Conservation (phyloP, 2,329 filamentous ascomycete genomes). For the Nigrograna mackinnonii region DNA sequence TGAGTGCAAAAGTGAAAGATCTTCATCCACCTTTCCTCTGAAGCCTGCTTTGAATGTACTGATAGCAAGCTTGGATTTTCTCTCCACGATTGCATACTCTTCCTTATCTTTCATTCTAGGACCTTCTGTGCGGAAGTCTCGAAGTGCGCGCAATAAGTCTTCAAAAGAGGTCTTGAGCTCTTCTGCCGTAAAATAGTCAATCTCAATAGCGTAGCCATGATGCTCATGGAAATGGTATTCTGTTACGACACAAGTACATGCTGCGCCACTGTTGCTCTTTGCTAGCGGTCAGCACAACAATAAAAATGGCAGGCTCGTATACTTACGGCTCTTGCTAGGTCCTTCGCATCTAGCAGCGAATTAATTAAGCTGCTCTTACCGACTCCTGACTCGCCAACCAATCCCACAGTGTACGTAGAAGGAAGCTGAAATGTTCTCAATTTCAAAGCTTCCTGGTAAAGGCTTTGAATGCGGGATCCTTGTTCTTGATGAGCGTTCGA, state of each 20-base stretch:
- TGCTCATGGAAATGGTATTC: constrained; percentile 48
- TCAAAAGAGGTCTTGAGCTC: constrained; percentile 36
- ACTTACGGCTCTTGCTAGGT: constrained; percentile 50
- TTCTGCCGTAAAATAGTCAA: constrained; percentile 22
- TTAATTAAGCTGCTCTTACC: constrained; percentile 57
- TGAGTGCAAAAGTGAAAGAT: constrained; percentile 10
- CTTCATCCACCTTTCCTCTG: constrained; percentile 6
- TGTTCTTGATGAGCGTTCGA: constrained; percentile 39
- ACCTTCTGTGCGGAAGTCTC: constrained; percentile 31
- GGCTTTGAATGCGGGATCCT: constrained; percentile 43
- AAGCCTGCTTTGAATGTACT: constrained; percentile 21
- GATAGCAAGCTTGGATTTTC: constrained; percentile 35
- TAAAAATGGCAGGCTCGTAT: too few relatives aligned
- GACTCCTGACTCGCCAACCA: constrained; percentile 55
- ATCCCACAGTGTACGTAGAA: constrained; percentile 47
- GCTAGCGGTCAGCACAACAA: too few relatives aligned
- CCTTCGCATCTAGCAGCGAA: constrained; percentile 47
- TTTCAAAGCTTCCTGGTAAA: constrained; percentile 35
- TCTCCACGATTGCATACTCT: constrained; percentile 15
- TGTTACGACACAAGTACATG: constrained; percentile 54
- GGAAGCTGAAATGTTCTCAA: constrained; percentile 45
- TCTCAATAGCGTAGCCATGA: constrained; percentile 31
- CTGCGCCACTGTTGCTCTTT: constrained; percentile 49
- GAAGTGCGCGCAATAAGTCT: constrained; percentile 42
- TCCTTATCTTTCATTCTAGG: constrained; percentile 18